Percentiles rank a stretch among this genome's conserved stretches.
Evolutionary conservation across 2,329 filamentous ascomycete genomes (phyloP).

Genomic region (Aspergillus aculeatus): DNA sequence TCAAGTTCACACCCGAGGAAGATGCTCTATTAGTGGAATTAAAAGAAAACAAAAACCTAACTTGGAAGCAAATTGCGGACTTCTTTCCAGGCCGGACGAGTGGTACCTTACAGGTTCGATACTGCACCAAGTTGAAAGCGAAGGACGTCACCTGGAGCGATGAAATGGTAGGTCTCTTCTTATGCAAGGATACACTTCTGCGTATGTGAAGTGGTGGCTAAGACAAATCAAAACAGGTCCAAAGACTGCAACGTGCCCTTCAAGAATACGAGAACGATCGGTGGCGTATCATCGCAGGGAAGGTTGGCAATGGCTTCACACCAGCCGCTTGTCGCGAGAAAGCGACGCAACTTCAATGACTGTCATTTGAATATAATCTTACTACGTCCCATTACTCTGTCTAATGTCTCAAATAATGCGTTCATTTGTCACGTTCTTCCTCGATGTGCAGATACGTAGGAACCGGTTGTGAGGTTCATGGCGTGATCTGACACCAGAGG

Average conservation of each 20-base stretch:
- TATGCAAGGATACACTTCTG: background rate
- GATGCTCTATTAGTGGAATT: constrained; percentile 83
- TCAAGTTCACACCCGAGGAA: constrained; percentile 92
- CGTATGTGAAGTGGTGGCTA: constrained; percentile 9
- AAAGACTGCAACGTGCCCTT: constrained; percentile 40
- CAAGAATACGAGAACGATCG: constrained; percentile 61
- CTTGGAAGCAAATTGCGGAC: constrained; percentile 96
- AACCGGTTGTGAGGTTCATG: constrained; percentile 10
- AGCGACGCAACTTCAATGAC: constrained; percentile 48
- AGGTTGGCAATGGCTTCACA: constrained; percentile 86
- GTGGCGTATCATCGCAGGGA: constrained; percentile 88
- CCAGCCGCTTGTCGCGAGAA: constrained; percentile 83
- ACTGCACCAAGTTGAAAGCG: constrained; percentile 91
- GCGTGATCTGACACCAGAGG: constrained; percentile 14
- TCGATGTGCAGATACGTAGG: constrained; percentile 8
- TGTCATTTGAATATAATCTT: constrained; percentile 5
- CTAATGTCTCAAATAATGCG: background rate
- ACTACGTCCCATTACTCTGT: background rate
- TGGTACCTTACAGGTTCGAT: constrained; percentile 87
- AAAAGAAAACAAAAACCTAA: constrained; percentile 91
- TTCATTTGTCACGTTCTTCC: constrained; percentile 10
- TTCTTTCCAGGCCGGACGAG: constrained; percentile 91
- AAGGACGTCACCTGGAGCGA: constrained; percentile 93
- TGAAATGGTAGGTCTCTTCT: constrained; percentile 66
- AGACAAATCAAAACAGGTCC: constrained; percentile 31